A percentile compares a stretch with the other conserved stretches of the same genome.
These are phyloP conservation scores for Musa itinerans DNA, from an alignment of 176 grass and related monocot species.

Conservation along the genomic window DNA sequence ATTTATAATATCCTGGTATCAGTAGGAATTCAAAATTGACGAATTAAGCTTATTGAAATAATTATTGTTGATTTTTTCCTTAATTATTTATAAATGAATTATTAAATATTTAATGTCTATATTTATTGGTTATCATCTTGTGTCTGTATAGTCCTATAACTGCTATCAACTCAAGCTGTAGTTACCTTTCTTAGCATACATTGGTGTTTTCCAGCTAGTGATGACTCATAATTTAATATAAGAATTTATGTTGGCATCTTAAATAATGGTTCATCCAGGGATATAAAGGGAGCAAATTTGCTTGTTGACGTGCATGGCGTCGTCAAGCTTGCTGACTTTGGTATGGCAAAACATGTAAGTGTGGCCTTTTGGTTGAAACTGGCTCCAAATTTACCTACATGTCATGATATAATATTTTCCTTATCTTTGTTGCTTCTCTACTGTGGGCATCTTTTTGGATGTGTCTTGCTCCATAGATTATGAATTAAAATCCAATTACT, in stretches of 20 bases:
- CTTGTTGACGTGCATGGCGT: constrained; percentile 92
- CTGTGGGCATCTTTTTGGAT: no score
- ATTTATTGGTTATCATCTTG: no score
- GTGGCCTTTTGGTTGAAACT: background rate
- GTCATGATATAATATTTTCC: background rate
- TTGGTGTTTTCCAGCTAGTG: background rate
- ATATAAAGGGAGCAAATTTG: constrained; percentile 99
- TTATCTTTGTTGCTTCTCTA: no score
- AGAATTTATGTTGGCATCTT: constrained; percentile 8
- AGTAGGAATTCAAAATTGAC: no score
- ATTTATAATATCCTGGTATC: no score
- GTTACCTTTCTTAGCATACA: background rate
- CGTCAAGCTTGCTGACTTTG: constrained; percentile 96
- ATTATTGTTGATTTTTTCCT: no score
- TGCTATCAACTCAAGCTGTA: background rate
- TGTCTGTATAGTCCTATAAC: background rate
- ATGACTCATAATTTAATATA: background rate
- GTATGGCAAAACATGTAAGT: constrained; percentile 99
- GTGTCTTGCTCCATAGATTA: no score
- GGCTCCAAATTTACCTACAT: background rate
- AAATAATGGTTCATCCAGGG: constrained; percentile 47
- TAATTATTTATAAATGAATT: no score
- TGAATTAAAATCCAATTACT: no score
- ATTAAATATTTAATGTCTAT: no score
- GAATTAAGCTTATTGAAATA: no score